phyloP scores from a whole-genome alignment of 306 rosid genomes.

The Pyrus betulifolia region DNA sequence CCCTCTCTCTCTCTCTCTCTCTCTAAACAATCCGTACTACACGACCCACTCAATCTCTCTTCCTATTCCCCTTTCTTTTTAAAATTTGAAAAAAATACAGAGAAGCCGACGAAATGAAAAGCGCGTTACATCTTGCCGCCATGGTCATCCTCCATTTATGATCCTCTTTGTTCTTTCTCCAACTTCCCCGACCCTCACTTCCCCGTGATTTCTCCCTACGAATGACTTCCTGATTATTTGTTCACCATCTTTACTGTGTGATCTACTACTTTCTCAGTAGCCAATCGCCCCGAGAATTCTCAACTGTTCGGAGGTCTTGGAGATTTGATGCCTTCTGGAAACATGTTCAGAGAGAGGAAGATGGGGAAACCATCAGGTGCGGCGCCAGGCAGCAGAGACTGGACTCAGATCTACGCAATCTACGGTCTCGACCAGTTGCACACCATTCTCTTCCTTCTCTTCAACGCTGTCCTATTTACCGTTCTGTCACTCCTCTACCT shows the following conservation, averaged over 20 bases:
- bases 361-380: constrained; percentile 63
- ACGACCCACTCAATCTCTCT: background rate
- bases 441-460: constrained; percentile 61
- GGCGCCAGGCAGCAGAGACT: constrained; percentile 48
- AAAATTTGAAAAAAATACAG: background rate
- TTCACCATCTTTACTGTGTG: background rate
- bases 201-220: background rate
- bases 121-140: constrained; percentile 33
- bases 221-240: background rate
- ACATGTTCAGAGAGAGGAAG: background rate
- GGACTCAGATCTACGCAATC: constrained; percentile 94
- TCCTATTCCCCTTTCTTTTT: background rate
- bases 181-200: constrained; percentile 7
- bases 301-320: background rate
- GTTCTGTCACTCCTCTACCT: constrained; percentile 60
- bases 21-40: constrained; percentile 9
- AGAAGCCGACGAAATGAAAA: constrained; percentile 36
- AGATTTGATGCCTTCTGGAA: background rate
- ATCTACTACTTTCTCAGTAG: background rate
- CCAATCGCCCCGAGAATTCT: background rate
- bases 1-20: background rate
- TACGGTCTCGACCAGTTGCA: constrained; percentile 94
- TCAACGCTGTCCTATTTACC: constrained; percentile 70
- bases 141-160: background rate
- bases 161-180: constrained; percentile 5